A percentile compares a stretch with the other conserved stretches of the same genome.
phyloP scores from a whole-genome alignment of 306 rosid genomes.

The Alnus rubra region DNA sequence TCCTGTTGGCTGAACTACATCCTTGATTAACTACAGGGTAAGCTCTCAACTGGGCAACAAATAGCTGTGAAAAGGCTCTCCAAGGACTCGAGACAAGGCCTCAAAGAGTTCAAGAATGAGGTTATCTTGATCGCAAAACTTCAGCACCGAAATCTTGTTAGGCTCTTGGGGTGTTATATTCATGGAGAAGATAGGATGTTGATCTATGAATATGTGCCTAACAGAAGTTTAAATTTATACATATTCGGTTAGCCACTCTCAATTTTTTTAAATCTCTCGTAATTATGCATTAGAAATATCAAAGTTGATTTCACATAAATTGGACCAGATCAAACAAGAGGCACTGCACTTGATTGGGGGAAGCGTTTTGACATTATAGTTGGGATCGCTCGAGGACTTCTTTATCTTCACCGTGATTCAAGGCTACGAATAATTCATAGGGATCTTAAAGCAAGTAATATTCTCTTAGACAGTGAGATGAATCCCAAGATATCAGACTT shows the following conservation, averaged over 20 bases:
- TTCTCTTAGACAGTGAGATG: constrained; percentile 45
- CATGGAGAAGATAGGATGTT: constrained; percentile 43
- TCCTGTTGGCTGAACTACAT: background rate
- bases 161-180: constrained; percentile 46
- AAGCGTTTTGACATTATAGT: constrained; percentile 43
- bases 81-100: constrained; percentile 44
- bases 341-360: constrained; percentile 42
- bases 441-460: constrained; percentile 46
- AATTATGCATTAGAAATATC: background rate
- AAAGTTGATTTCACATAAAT: background rate
- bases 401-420: constrained; percentile 61
- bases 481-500: constrained; percentile 52
- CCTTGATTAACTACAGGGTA: constrained; percentile 38
- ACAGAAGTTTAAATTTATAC: constrained; percentile 36
- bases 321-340: constrained; percentile 47
- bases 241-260: background rate
- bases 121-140: constrained; percentile 46
- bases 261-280: background rate
- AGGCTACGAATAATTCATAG: constrained; percentile 49
- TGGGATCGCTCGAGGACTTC: constrained; percentile 59
- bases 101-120: constrained; percentile 50
- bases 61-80: constrained; percentile 48
- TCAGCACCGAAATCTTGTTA: constrained; percentile 52
- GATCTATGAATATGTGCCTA: constrained; percentile 42
- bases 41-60: constrained; percentile 40